Evolutionary conservation across 1,139 yeast species (phyloP).

Genomic region (Taphrina deformans): DNA sequence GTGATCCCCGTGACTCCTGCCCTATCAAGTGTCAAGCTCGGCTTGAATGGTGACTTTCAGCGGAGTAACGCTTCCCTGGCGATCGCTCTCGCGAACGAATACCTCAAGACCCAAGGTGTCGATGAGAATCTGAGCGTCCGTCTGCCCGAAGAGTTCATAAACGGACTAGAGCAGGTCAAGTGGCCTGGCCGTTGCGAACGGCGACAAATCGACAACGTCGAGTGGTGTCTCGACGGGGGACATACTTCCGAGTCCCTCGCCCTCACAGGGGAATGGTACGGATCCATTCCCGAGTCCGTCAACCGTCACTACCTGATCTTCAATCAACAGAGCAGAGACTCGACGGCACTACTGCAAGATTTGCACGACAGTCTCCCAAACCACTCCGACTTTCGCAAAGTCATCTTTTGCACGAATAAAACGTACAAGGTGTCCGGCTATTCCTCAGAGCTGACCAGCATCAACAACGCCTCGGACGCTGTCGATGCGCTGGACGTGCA

Average conservation of each 20-base stretch:
- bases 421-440: conserved; percentile 85
- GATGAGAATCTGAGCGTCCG: conserved; percentile 43
- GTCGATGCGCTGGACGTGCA: conserved; percentile 83
- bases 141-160: conserved; percentile 58
- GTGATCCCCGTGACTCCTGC: conserved; percentile 5
- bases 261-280: conserved; percentile 81
- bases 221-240: conserved; percentile 93
- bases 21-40: conserved; percentile 63
- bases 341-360: conserved; percentile 59
- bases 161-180: conserved; percentile 66
- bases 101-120: conserved; percentile 55
- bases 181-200: conserved; percentile 98
- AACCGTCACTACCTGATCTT: conserved; percentile 59
- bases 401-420: conserved; percentile 82
- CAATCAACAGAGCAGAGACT: conserved; percentile 93
- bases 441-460: conserved; percentile 70
- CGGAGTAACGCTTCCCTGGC: conserved; percentile 84
- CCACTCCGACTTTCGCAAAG: conserved; percentile 60
- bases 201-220: conserved; percentile 53
- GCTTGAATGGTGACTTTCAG: conserved; percentile 87
- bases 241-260: conserved; percentile 85
- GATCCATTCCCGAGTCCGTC: conserved; percentile 44
- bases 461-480: conserved; percentile 74
- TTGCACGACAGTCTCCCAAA: conserved; percentile 46
- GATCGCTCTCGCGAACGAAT: conserved; percentile 65